These are phyloP conservation scores for Boletus patriciae DNA, from an alignment of 768 basidiomycete genomes.

Conservation along the genomic window DNA sequence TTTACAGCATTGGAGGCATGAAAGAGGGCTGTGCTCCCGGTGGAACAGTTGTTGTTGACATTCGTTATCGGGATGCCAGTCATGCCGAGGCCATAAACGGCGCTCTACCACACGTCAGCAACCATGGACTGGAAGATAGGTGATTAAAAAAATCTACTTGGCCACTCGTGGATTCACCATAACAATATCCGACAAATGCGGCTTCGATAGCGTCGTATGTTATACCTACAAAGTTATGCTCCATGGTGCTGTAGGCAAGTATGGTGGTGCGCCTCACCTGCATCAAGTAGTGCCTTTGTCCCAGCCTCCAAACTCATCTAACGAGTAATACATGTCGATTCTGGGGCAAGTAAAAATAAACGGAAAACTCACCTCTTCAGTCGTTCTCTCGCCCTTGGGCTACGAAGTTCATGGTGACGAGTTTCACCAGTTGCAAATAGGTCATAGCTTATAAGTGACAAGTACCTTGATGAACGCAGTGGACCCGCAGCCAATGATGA, in stretches of 20 bases:
- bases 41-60: slow-evolving; percentile 84
- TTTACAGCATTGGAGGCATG: slow-evolving; percentile 69
- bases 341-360: too few relatives aligned
- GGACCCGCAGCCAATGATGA: slow-evolving; percentile 71
- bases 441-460: neutral
- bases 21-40: slow-evolving; percentile 72
- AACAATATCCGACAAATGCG: slow-evolving; percentile 75
- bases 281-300: slow-evolving; percentile 82
- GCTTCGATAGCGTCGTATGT: slow-evolving; percentile 72
- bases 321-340: neutral
- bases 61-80: slow-evolving; percentile 81
- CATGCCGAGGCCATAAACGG: slow-evolving; percentile 76
- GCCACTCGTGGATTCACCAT: slow-evolving; percentile 75
- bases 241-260: slow-evolving; percentile 11
- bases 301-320: slow-evolving; percentile 54
- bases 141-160: slow-evolving; percentile 43
- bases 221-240: slow-evolving; percentile 49
- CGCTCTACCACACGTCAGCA: slow-evolving; percentile 43
- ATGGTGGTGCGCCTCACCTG: slow-evolving; percentile 46
- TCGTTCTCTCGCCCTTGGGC: slow-evolving; percentile 57
- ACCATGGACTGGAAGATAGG: neutral
- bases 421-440: neutral
- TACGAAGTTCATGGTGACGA: slow-evolving; percentile 22
- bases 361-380: too few relatives aligned
- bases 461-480: slow-evolving; percentile 76